Percentiles rank a stretch among this genome's conserved stretches.
Conservation (phyloP, 2,329 filamentous ascomycete genomes). For the Colletotrichum godetiae region DNA sequence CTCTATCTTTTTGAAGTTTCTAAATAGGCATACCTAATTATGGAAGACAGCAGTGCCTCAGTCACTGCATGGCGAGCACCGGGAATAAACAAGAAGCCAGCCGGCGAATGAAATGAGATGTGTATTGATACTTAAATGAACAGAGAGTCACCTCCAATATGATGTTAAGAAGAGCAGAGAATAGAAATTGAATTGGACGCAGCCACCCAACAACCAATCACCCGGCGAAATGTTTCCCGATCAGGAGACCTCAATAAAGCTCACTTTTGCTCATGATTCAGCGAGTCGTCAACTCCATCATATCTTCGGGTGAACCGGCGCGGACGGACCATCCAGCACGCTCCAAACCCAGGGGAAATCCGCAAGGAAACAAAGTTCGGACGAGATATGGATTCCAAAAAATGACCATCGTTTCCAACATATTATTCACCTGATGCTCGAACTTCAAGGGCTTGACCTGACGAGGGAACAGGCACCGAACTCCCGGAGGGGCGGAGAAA, state of each 20-base stretch:
- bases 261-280: too few relatives aligned
- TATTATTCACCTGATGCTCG: neutral
- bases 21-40: too few relatives aligned
- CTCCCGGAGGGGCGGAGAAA: neutral
- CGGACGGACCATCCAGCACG: neutral
- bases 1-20: too few relatives aligned
- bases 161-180: too few relatives aligned
- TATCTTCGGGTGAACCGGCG: neutral
- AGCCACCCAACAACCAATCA: neutral
- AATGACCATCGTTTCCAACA: neutral
- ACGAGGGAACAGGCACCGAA: neutral
- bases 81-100: too few relatives aligned
- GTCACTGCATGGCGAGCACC: too few relatives aligned
- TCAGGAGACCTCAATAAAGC: neutral
- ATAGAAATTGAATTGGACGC: too few relatives aligned
- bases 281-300: neutral
- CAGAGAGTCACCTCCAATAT: too few relatives aligned
- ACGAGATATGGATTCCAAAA: neutral
- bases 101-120: too few relatives aligned
- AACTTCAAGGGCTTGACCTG: neutral
- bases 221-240: neutral
- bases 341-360: neutral
- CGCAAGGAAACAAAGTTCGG: neutral
- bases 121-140: too few relatives aligned
- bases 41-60: too few relatives aligned